Evolutionary conservation across 2,329 filamentous ascomycete species (phyloP), one percentile per base, ranked within the genome.

Genomic region (Talaromyces sp.): DNA sequence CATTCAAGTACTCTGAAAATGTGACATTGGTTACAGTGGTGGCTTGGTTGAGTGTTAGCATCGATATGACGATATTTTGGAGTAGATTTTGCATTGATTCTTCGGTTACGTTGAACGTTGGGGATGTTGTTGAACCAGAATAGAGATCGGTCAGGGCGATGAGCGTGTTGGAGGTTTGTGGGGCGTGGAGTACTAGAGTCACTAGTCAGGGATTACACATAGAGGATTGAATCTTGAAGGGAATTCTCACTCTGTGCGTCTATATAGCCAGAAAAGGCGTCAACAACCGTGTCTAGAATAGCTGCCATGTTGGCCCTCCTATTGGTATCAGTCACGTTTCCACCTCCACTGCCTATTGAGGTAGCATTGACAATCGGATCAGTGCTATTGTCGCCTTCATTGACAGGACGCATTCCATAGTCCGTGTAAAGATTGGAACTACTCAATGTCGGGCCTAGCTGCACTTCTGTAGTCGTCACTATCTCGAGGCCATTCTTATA

Each of bases 21-120:
- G 63, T 62, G 54, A 65, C 58, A n/a, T 40, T 63, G 3, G 46
- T 46, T 8, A 12, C 4, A 1, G 55, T 60, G 23, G 28, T 58
- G 8, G 52, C 44, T 16, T 62, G 63, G 28, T 58, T 57, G 46
- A 63, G 37, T 3, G 60, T 46, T 7, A 63, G n/a, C n/a, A 63
- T 60, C 5, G 65, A 66, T 52, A 66, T 60, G 39, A 63, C 64
- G 16, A 66, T 57, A n/a, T 65, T 66, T 7, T 61, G 54, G 1
- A 66, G 58, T 1, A 63, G 28, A 14, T 39, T 7, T 23, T 65
- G 56, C 35, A 66, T 37, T 12, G 40, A 58, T 5, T 23, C 39
- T n/a, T 40, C 18, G n/a, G 16, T 62, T 40, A 66, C 37, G 25
- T 60, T 58, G 42, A 66, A 65, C 48, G n/a, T 25, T 12, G 52